Evolutionary conservation across 176 grass and related monocot genomes (phyloP).

Genomic region (Urochloa ruziziensis): DNA sequence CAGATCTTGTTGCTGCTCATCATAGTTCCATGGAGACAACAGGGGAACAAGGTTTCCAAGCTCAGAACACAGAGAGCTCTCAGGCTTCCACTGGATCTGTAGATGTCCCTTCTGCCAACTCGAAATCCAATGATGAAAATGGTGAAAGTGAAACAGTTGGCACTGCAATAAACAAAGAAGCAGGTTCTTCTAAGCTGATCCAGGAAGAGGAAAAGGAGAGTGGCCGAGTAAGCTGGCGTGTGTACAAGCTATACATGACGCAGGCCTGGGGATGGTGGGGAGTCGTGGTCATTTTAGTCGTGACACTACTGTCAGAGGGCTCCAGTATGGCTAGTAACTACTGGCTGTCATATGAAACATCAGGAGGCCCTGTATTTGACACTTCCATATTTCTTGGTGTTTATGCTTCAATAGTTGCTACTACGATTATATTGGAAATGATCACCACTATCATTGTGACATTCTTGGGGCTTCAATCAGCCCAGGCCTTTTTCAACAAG

Average conservation of each 20-base stretch:
- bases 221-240: conserved; percentile 67
- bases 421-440: conserved; percentile 54
- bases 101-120: not conserved
- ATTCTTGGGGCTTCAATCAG: conserved; percentile 71
- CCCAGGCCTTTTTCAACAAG: conserved; percentile 75
- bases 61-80: conserved; percentile 31
- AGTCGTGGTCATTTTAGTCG: conserved; percentile 25
- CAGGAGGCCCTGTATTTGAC: conserved; percentile 50
- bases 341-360: conserved; percentile 92
- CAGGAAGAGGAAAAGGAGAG: conserved; percentile 81
- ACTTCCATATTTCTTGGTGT: conserved; percentile 71
- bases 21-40: conserved; percentile 83
- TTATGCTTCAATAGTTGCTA: conserved; percentile 55
- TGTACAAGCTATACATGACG: conserved; percentile 81
- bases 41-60: conserved; percentile 35
- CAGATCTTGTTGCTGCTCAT: conserved; percentile 77
- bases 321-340: conserved; percentile 85
- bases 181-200: conserved; percentile 64
- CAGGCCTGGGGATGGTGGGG: conserved; percentile 96
- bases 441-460: conserved; percentile 56
- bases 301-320: conserved; percentile 53
- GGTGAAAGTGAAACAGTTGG: not conserved
- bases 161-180: conserved; percentile 37
- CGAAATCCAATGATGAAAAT: conserved; percentile 17
- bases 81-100: not conserved